These are phyloP conservation scores for Aspergillus avenaceus DNA, from an alignment of 495 filamentous ascomycete species.

Conservation along the genomic window DNA sequence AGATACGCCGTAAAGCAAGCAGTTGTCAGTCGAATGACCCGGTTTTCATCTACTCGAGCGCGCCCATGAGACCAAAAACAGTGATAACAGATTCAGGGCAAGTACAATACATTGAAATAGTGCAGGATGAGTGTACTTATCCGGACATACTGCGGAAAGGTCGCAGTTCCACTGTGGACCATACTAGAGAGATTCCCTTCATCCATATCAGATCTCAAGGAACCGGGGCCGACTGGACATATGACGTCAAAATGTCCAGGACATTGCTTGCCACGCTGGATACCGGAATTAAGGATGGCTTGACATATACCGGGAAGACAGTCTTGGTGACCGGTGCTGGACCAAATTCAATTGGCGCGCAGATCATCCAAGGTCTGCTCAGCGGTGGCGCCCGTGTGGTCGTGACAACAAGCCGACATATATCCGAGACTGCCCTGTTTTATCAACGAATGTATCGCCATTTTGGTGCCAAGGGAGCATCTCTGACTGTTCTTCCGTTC, in stretches of 20 bases:
- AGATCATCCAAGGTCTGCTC: slow-evolving; percentile 91
- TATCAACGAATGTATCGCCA: slow-evolving; percentile 96
- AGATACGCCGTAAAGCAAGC: not conserved
- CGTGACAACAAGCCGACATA: slow-evolving; percentile 93
- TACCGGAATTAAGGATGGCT: slow-evolving; percentile 6
- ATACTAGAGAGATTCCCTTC: slow-evolving; percentile 79
- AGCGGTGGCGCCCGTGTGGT: slow-evolving; percentile 92
- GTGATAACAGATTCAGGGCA: slow-evolving; percentile 8
- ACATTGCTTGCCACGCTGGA: slow-evolving; percentile 9
- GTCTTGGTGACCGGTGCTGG: slow-evolving; percentile 97
- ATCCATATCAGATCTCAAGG: slow-evolving; percentile 68
- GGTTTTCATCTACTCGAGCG: slow-evolving; percentile 9
- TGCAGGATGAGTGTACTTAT: slow-evolving; percentile 21
- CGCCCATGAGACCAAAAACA: slow-evolving; percentile 12
- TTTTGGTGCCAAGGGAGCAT: slow-evolving; percentile 82
- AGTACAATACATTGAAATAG: slow-evolving; percentile 55
- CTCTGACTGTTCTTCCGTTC: slow-evolving; percentile 93
- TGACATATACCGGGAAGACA: slow-evolving; percentile 62
- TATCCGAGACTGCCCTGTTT: slow-evolving; percentile 91
- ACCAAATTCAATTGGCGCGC: slow-evolving; percentile 95
- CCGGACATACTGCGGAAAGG: slow-evolving; percentile 7
- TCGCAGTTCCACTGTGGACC: not conserved
- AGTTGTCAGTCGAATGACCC: slow-evolving; percentile 9
- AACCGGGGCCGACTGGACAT: slow-evolving; percentile 92
- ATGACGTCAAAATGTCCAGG: slow-evolving; percentile 66